Conservation (phyloP, 2,329 filamentous ascomycete species). For the Golovinomyces cichoracearum region DNA sequence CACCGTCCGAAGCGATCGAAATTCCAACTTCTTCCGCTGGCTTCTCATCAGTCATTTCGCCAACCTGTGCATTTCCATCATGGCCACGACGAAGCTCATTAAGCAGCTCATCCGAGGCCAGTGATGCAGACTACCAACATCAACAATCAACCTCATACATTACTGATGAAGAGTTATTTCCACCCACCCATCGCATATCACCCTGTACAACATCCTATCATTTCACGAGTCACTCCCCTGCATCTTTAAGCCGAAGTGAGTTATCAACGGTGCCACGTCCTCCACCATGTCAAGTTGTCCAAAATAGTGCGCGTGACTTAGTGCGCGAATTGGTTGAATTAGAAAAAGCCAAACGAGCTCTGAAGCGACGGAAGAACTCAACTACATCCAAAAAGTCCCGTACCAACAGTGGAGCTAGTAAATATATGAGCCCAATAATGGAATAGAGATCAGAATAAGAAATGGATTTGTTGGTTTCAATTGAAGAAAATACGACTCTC, state of each 20-base stretch:
- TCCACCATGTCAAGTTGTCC: neutral
- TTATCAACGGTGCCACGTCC: neutral
- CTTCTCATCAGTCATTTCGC: neutral
- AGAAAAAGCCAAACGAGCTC: constrained; percentile 11
- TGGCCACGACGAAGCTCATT: constrained; percentile 31
- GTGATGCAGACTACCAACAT: constrained; percentile 5
- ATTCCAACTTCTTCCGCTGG: neutral
- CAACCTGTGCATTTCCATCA: constrained; percentile 24
- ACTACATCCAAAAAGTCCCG: constrained; percentile 15
- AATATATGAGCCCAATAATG: constrained; percentile 31
- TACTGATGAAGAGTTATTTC: constrained; percentile 36
- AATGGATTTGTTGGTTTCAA: no score
- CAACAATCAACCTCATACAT: constrained; percentile 10
- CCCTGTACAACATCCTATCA: no score
- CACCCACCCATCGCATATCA: constrained; percentile 16
- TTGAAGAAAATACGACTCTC: no score
- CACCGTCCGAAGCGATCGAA: no score
- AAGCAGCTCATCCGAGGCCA: constrained; percentile 6
- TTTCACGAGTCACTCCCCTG: constrained; percentile 8
- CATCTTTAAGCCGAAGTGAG: constrained; percentile 3
- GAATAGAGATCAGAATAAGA: no score
- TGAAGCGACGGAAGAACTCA: constrained; percentile 6
- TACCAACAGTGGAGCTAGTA: constrained; percentile 17
- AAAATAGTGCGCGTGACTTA: constrained; percentile 9
- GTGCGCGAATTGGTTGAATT: constrained; percentile 12